Base-by-base conservation (phyloP, 1,139 yeast genomes). In the Sugiyamaella japonica region DNA sequence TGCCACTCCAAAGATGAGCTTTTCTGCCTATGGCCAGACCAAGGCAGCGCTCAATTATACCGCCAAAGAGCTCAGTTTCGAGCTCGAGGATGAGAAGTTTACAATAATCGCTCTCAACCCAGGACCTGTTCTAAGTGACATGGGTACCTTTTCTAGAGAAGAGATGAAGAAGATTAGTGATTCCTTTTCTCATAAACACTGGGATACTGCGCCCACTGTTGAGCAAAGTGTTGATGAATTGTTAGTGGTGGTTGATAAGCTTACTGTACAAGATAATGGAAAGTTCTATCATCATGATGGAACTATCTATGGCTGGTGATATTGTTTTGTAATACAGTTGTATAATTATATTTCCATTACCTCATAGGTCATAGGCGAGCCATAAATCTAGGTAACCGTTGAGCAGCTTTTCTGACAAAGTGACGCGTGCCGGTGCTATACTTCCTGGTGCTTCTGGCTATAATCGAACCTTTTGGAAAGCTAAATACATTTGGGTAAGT, bases 21-120 rank as follows among this genome's bases (percentile, higher is more conserved):
- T 56, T 16, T 55, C 67, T 28, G 70, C 70, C 7, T 73, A 73
- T 57, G 76, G 76, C n/a, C 63, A 63, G 32, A 70, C 75, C 16
- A 73, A 73, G 55, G 74, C 75, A n/a, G 73, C 73, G 0, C 52
- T 73, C 52, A 71, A 71, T 61, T 69, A 62, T 47, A 48, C 66
- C 9, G 60, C 63, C 10, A 63, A 59, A 29, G 62, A 62, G 9
- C 52, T 72, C 47, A 60, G 68, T 28, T 38, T 36, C 25, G 73
- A 71, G 52, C 57, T 62, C 29, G 58, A 58, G 15, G 54, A 43
- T 0, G 68, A 70, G 23, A 65, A 61, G 1, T 66, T 67, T 52
- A 63, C 61, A 5, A 63, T 71, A 8, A 57, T 66, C 10, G 63
- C 69, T 15, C 50, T 71, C n/a, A 68, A 66, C 52, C 76, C 76